Percentiles rank a stretch among this genome's conserved stretches.
phyloP scores from a whole-genome alignment of 306 rosid genomes.

The Vigna angularis region DNA sequence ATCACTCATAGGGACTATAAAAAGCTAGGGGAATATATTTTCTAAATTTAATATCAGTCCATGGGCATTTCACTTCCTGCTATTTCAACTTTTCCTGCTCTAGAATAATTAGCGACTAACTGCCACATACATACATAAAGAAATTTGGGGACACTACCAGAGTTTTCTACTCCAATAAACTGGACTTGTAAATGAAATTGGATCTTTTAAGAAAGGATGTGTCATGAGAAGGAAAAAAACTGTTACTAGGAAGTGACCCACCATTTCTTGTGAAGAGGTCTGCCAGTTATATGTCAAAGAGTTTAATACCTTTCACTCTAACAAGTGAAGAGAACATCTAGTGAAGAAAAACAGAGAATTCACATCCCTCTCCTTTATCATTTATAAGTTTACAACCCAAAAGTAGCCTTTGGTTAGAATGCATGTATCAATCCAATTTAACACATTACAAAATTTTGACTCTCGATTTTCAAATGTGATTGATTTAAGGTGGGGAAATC shows the following conservation, averaged over 20 bases:
- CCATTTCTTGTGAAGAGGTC: constrained; percentile 1
- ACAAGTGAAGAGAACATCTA: neutral
- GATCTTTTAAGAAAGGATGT: neutral
- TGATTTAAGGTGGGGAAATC: neutral
- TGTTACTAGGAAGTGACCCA: neutral
- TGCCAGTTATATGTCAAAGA: constrained; percentile 15
- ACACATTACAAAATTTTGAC: constrained; percentile 1
- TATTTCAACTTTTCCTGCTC: constrained; percentile 2
- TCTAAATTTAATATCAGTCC: constrained; percentile 7
- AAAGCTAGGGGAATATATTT: constrained; percentile 13
- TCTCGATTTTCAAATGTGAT: constrained; percentile 3
- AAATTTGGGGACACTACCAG: constrained; percentile 4
- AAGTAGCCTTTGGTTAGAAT: constrained; percentile 30
- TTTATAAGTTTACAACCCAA: constrained; percentile 26
- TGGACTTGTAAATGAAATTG: constrained; percentile 29
- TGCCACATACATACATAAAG: constrained; percentile 20
- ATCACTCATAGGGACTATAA: neutral
- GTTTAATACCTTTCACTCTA: constrained; percentile 1
- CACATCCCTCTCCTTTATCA: constrained; percentile 18
- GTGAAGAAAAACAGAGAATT: neutral
- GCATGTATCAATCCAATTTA: constrained; percentile 22
- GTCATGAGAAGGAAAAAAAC: constrained; percentile 29
- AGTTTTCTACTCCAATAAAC: constrained; percentile 15
- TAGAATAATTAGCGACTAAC: constrained; percentile 3
- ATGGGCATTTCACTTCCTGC: neutral